A percentile compares a stretch with the other conserved stretches of the same genome.
These are phyloP conservation scores for Acanthamoeba royreba DNA, from an alignment of 208 protist genomes.

Conservation along the genomic window DNA sequence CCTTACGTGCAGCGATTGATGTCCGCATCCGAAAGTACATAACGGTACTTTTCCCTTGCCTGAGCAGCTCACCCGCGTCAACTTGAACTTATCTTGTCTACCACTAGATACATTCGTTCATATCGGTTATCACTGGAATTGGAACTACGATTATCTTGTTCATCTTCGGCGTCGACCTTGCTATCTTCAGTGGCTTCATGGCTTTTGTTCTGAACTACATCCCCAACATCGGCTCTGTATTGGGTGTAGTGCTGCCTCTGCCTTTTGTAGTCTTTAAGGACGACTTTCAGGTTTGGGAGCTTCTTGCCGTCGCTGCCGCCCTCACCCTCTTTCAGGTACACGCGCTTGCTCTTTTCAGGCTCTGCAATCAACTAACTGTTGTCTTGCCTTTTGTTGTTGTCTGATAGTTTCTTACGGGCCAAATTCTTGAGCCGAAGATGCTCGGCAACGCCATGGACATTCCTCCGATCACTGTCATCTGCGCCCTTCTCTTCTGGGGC, in stretches of 20 bases:
- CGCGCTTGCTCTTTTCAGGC: not conserved
- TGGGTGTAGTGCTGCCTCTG: not conserved
- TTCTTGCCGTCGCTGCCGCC: not conserved
- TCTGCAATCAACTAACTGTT: not conserved
- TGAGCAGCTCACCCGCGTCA: no score
- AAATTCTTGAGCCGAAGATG: not conserved
- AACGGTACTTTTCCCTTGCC: no score
- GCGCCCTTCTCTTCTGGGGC: constrained; percentile 19
- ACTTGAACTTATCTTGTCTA: not conserved
- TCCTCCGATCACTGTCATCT: not conserved
- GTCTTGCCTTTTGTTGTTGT: not conserved
- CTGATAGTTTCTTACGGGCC: not conserved
- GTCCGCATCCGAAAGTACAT: not conserved
- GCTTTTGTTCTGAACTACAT: constrained; percentile 10
- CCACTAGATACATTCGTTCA: not conserved
- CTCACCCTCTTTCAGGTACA: not conserved
- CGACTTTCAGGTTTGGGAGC: not conserved
- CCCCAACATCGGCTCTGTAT: not conserved
- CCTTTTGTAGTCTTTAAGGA: not conserved
- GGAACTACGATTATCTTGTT: not conserved
- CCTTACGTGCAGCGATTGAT: not conserved
- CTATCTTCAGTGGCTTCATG: not conserved
- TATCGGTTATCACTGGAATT: not conserved
- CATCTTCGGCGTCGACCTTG: not conserved
- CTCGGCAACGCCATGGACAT: not conserved